Evolutionary conservation across 345 rosid species (phyloP).

Genomic region (Brassica incana): DNA sequence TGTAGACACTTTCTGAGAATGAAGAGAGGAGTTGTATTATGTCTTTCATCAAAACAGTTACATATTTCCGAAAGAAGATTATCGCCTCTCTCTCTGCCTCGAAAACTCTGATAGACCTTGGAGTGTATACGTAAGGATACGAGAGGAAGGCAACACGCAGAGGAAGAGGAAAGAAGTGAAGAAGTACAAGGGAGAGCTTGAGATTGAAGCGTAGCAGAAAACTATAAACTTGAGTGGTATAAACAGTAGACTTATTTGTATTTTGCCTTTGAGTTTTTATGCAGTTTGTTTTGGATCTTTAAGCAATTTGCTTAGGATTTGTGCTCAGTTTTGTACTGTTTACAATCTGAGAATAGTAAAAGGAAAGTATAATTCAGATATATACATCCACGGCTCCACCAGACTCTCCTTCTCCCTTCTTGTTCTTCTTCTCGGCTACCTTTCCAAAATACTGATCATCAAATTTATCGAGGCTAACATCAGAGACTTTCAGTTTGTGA

Average conservation of each 20-base stretch:
- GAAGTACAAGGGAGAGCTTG: not conserved
- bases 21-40: not conserved
- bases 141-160: not conserved
- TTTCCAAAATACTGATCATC: not conserved
- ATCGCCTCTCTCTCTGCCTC: not conserved
- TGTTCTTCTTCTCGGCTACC: not conserved
- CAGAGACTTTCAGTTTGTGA: too few relatives aligned
- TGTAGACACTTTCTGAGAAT: constrained; percentile 24
- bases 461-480: not conserved
- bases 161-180: not conserved
- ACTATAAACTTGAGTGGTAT: not conserved
- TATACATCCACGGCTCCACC: not conserved
- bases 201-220: not conserved
- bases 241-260: not conserved
- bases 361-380: too few relatives aligned
- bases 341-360: too few relatives aligned
- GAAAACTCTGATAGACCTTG: not conserved
- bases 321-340: too few relatives aligned
- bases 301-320: not conserved
- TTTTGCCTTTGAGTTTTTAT: not conserved
- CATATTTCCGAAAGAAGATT: not conserved
- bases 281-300: not conserved
- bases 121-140: not conserved
- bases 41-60: not conserved
- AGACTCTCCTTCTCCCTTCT: not conserved